phyloP scores from a whole-genome alignment of 129 eudicot genomes.

The Saussurea involucrata region DNA sequence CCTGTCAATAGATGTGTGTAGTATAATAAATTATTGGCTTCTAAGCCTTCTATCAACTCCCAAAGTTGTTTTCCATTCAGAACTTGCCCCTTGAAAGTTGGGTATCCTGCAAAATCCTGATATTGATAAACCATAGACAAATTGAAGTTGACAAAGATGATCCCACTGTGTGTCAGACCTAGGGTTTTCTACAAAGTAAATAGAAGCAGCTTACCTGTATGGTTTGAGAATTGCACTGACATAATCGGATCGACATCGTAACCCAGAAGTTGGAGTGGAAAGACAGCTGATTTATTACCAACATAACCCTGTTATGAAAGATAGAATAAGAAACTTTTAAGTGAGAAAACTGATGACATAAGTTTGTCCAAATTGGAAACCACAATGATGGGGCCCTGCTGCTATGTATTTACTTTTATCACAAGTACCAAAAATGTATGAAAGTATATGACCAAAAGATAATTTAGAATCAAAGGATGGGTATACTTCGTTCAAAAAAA shows the following conservation, averaged over 20 bases:
- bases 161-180: conserved; percentile 22
- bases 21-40: conserved; percentile 72
- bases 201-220: conserved; percentile 75
- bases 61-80: conserved; percentile 83
- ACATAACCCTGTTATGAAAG: conserved; percentile 71
- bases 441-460: not conserved
- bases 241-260: conserved; percentile 95
- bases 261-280: conserved; percentile 89
- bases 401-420: not conserved
- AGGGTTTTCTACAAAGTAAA: conserved; percentile 14
- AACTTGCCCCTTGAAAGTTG: conserved; percentile 91
- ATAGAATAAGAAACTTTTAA: not conserved
- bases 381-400: not conserved
- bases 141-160: conserved; percentile 12
- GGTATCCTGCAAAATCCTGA: conserved; percentile 70
- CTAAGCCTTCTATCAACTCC: conserved; percentile 89
- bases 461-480: not conserved
- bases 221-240: conserved; percentile 97
- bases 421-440: not conserved
- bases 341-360: not conserved
- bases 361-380: conserved; percentile 9
- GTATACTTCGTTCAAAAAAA: not conserved
- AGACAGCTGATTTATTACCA: conserved; percentile 96
- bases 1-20: conserved; percentile 97
- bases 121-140: conserved; percentile 2